Evolutionary conservation across 225 moss, liverwort and hornwort genomes (phyloP), one percentile per base, ranked within the genome.

Genomic region (Ulota crispa): DNA sequence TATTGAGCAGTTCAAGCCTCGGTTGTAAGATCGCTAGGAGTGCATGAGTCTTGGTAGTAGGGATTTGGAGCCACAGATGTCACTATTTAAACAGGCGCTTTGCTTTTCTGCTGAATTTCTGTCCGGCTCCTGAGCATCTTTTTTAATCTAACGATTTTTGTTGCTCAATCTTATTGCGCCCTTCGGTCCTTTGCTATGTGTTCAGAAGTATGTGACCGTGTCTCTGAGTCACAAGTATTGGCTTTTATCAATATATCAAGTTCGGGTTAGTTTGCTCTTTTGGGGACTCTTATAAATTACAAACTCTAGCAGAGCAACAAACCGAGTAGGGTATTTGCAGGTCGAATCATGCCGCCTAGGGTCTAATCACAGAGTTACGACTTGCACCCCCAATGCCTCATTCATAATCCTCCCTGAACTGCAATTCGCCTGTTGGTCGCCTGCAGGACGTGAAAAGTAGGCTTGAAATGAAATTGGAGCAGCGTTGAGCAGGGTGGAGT

Each of bases 401-500:
- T 26, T 11, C 66, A 6, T 23, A 57, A 41, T 10, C 54, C 7
- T n/a, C 55, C 16, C 8, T 76, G 21, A 76, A 19, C 56, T 16
- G 59, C 23, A n/a, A 31, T 56, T 5, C 30, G 30, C 24, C 15
- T 20, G 52, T 52, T 76, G 55, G 37, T 80, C 28, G 43, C 68
- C 12, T 76, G 26, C 80, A 76, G 52, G 72, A 3, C 69, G 55
- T 55, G 45, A 26, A 28, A 12, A 59, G 59, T 10, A 30, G 39
- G 53, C 41, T 21, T 24, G 72, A 60, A 66, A 64, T 60, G 72
- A 20, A 64, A 70, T 36, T 30, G 59, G 20, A 50, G 66, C 80
- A 76, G 3, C 72, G 14, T 54, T 83, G 80, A 87, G 32, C 52
- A 31, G 36, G 60, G 28, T 64, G 55, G 8, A 76, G 27, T 12